Evolutionary conservation across 495 filamentous ascomycete genomes (phyloP).

Genomic region (Lepidopterella palustris): DNA sequence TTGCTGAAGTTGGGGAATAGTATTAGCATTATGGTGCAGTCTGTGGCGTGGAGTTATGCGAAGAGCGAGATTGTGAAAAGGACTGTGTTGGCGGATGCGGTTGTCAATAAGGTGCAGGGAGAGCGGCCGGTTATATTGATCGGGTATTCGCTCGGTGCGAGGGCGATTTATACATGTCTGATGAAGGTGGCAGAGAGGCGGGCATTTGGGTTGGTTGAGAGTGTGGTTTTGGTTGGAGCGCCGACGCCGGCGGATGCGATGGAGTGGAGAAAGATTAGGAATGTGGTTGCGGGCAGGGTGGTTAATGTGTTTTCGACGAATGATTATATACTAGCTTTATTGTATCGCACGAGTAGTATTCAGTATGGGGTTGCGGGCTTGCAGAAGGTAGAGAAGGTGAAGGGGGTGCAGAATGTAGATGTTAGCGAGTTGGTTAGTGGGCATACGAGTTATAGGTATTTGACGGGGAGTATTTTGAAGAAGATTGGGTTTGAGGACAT

Average conservation of each 20-base stretch:
- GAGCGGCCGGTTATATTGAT: conserved; percentile 82
- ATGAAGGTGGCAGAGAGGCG: conserved; percentile 64
- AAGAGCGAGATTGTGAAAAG: conserved; percentile 69
- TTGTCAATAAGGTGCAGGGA: conserved; percentile 83
- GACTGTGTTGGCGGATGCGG: conserved; percentile 77
- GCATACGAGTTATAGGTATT: conserved; percentile 63
- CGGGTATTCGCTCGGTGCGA: conserved; percentile 86
- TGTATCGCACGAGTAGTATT: conserved; percentile 70
- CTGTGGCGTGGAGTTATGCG: conserved; percentile 68
- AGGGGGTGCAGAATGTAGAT: conserved; percentile 69
- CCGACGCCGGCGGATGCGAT: conserved; percentile 61
- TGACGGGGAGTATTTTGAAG: conserved; percentile 61
- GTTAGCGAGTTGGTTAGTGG: conserved; percentile 66
- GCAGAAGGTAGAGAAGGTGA: conserved; percentile 56
- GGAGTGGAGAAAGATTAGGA: conserved; percentile 63
- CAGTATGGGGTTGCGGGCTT: conserved; percentile 73
- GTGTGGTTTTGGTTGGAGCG: conserved; percentile 74
- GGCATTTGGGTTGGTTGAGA: conserved; percentile 82
- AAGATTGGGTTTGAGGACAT: conserved; percentile 64
- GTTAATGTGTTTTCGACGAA: conserved; percentile 74
- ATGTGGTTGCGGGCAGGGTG: conserved; percentile 64
- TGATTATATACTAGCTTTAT: conserved; percentile 68
- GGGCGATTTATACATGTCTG: conserved; percentile 79
- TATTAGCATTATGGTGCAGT: conserved; percentile 66
- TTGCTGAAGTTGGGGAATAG: conserved; percentile 70